These are phyloP conservation scores for Staphylotrichum tortipilum DNA, from an alignment of 495 filamentous ascomycete genomes.

Conservation along the genomic window DNA sequence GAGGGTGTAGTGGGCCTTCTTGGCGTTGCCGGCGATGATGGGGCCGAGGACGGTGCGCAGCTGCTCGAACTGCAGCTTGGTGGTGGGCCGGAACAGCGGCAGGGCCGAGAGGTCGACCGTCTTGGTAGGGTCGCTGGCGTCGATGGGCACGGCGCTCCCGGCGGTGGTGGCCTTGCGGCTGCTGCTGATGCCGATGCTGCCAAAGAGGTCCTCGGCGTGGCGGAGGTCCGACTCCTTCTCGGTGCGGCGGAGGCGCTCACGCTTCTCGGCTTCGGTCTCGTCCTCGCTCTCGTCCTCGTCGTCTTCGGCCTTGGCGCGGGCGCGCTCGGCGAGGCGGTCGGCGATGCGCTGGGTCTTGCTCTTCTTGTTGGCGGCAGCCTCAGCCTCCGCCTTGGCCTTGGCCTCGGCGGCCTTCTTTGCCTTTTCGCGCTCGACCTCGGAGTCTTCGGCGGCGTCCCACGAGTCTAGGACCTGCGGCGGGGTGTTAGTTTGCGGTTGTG, in stretches of 20 bases:
- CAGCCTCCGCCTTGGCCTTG: conserved; percentile 81
- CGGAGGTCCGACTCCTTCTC: conserved; percentile 85
- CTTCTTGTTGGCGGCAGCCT: conserved; percentile 91
- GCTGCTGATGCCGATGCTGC: conserved; percentile 62
- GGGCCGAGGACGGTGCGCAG: conserved; percentile 69
- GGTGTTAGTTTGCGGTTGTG: conserved; percentile 12
- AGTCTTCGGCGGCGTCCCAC: conserved; percentile 96
- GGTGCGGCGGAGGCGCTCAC: conserved; percentile 62
- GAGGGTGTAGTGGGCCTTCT: conserved; percentile 81
- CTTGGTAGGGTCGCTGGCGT: conserved; percentile 62
- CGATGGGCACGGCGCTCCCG: conserved; percentile 56
- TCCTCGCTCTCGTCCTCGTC: conserved; percentile 52
- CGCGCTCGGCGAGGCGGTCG: conserved; percentile 53
- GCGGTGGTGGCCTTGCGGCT: conserved; percentile 49
- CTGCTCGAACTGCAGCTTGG: conserved; percentile 71
- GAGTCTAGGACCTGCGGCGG: conserved; percentile 73
- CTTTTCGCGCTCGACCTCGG: conserved; percentile 93
- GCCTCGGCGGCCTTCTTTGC: conserved; percentile 74
- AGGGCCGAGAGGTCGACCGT: conserved; percentile 72
- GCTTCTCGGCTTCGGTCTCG: conserved; percentile 62
- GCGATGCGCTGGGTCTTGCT: conserved; percentile 79
- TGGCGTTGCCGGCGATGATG: conserved; percentile 60
- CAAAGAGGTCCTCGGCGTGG: conserved; percentile 89
- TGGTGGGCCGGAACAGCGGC: conserved; percentile 78
- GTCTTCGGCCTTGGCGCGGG: conserved; percentile 29